Base-by-base conservation (phyloP, 2,329 filamentous ascomycete species). In the Botrytis byssoidea region DNA sequence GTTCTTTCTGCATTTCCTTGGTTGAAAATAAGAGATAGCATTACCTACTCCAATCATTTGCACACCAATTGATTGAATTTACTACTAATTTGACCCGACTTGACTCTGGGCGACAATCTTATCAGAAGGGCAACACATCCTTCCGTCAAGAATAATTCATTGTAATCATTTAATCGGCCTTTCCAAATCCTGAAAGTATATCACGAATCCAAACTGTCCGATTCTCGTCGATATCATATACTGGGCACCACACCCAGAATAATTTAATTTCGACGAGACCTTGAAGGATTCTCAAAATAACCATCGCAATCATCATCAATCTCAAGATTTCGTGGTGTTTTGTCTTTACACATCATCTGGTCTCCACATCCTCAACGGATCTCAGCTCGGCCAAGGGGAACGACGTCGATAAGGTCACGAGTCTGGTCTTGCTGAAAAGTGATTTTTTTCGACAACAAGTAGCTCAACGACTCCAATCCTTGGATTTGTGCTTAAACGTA, bases 401-500 rank as follows among this genome's bases (percentile, higher is more conserved):
- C 46, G 40, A 44, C 63, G 40, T 46, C 48, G 70, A 63, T 65
- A 76, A 68, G 35, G 48, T 68, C 66, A 68, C 66, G 66, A 29
- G 66, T 68, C 57, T 57, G 5, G 48, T 68, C 66, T 57, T 55
- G 16, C 48, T 57, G 35, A 32, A 25, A 20, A 14, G 51, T 55
- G 22, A 12, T 55, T 40, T 32, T 32, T 42, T 40, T 46, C 32
- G 51, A 29, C 12, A 40, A 9, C 35, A 40, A 16, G 14, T 25
- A 16, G 29, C 35, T 68, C 46, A 8, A 29, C 35, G 25, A 32
- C 42, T 32, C n/a, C 25, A 42, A 68, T 4, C 65, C 35, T 42
- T 29, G 4, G 8, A 40, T 37, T 51, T 12, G 42, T 55, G 51
- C 29, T 57, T 32, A 18, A 67, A 32, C 22, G 22, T 18, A 55